Base-by-base conservation (phyloP, 192 early-diverging fungal genomes). In the Oehlia diaphana region DNA sequence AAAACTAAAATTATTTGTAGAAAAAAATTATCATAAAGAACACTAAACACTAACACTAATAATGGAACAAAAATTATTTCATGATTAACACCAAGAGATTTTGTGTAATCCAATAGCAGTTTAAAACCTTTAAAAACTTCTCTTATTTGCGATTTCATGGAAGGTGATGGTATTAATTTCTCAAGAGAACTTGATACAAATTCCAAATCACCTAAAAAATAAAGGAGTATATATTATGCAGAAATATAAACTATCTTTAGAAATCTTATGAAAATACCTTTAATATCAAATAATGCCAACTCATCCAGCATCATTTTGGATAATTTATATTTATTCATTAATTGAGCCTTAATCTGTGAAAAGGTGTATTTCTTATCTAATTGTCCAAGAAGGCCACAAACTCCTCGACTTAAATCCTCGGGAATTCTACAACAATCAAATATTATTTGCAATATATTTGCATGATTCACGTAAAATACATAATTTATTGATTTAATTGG, bases 381-480 rank as follows among this genome's bases (percentile, higher is more conserved):
- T 83, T 89, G 87, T 23, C 89, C 87, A 53, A 93, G 78, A 76
- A 89, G 64, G 37, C 88, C 82, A 78, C 87, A 86, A 58, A 92
- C 91, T 78, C 86, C 82, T 50, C 85, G 79, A 14, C 88, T 87
- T 26, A 87, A 79, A 26, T 90, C 90, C 69, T 84, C 82, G 23
- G 92, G 88, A 47, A 97, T 86, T 19, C 91, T 84, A 68, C 92
- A 92, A 65, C 79, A 88, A 35, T 94, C 92, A 42, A 97, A 84
- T n/a, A 96, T 88, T 8, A 88, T 87, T 49, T 95, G 91, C 2
- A 95, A 87, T 4, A 98, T 83, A 39, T 77, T 75, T 72, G 90
- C 87, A 81, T 96, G 94, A 84, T 95, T 97, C 75, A 93, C 72
- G 73, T 93, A 89, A 44, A 91, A 88, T 1, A 88, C 82, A 8